These are phyloP conservation scores for Catharanthus roseus DNA, from an alignment of 257 asterid species.

Conservation along the genomic window DNA sequence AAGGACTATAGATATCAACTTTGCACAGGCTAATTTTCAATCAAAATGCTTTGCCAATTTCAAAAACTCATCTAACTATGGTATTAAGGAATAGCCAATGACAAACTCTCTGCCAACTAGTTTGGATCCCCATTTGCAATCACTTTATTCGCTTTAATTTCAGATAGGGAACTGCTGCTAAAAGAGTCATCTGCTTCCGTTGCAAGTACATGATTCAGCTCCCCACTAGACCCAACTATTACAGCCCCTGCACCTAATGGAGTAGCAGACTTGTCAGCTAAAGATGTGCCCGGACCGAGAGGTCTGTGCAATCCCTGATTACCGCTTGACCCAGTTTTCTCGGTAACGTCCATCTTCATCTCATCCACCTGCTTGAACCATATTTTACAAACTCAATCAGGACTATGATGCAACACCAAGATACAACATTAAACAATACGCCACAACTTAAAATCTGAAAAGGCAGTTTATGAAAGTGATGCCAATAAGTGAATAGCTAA, in stretches of 20 bases:
- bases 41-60: slow-evolving; percentile 3
- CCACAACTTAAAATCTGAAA: background rate
- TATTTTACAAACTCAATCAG: background rate
- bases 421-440: background rate
- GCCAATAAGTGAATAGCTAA: background rate
- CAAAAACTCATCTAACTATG: background rate
- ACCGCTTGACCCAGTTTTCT: slow-evolving; percentile 11
- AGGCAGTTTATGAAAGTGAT: background rate
- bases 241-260: slow-evolving; percentile 11
- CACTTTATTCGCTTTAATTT: slow-evolving; percentile 9
- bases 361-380: slow-evolving; percentile 21
- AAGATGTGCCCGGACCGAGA: slow-evolving; percentile 4
- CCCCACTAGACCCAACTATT: slow-evolving; percentile 11
- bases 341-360: slow-evolving; percentile 9
- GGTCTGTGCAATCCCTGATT: slow-evolving; percentile 7
- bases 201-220: slow-evolving; percentile 13
- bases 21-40: slow-evolving; percentile 1
- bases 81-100: background rate
- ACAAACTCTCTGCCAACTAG: background rate
- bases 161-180: background rate
- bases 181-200: slow-evolving; percentile 16
- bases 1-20: background rate
- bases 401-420: background rate
- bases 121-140: slow-evolving; percentile 4
- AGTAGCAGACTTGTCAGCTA: background rate